A percentile compares a stretch with the other conserved stretches of the same genome.
phyloP scores from a whole-genome alignment of 768 basidiomycete species.

The Lactarius pseudohatsudake region DNA sequence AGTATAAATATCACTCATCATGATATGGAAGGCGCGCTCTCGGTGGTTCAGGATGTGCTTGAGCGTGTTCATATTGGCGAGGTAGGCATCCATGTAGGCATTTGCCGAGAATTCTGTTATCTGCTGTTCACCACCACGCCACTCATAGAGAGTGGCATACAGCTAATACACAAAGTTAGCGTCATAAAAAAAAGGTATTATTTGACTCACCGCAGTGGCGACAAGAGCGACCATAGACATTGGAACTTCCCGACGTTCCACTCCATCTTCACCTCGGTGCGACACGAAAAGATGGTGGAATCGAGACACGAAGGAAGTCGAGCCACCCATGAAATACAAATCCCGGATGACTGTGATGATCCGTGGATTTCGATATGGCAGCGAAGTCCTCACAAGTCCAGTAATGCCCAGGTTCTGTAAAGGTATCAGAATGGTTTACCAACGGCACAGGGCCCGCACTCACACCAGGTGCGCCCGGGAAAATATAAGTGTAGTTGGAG shows the following conservation, averaged over 20 bases:
- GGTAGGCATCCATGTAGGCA: neutral
- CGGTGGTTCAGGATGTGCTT: neutral
- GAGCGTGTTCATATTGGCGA: neutral
- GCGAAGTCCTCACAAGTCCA: no score
- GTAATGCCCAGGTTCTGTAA: no score
- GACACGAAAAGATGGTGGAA: neutral
- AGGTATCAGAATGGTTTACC: no score
- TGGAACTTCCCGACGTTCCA: neutral
- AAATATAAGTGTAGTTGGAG: no score
- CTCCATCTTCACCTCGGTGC: neutral
- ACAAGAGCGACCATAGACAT: no score
- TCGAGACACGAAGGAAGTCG: neutral
- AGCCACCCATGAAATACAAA: neutral
- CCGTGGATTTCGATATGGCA: no score
- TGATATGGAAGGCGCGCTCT: neutral
- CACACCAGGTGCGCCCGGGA: no score
- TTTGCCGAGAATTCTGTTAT: neutral
- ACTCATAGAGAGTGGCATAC: neutral
- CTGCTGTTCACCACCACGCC: neutral
- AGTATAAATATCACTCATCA: neutral
- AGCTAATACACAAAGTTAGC: no score
- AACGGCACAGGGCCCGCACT: no score
- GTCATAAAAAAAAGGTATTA: no score
- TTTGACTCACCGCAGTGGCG: no score
- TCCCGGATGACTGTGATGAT: no score